These are phyloP conservation scores for Xylaria hypoxylon DNA, from an alignment of 2,329 filamentous ascomycete genomes.

Conservation along the genomic window DNA sequence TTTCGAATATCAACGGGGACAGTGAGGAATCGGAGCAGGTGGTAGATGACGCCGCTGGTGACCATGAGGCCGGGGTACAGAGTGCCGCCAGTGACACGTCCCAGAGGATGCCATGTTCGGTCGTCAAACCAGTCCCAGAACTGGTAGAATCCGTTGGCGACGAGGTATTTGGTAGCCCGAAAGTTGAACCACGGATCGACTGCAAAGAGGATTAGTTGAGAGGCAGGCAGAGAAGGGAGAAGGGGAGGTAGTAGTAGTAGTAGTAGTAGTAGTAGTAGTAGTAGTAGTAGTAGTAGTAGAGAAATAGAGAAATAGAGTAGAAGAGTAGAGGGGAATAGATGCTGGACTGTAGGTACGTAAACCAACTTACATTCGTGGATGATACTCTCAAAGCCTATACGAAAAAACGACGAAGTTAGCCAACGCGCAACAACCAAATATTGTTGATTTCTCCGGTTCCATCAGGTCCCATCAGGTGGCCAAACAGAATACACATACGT, in stretches of 20 bases:
- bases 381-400: slow-evolving; percentile 92
- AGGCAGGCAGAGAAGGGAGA: neutral
- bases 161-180: slow-evolving; percentile 95
- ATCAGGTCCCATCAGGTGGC: slow-evolving; percentile 1
- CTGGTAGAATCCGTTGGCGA: slow-evolving; percentile 96
- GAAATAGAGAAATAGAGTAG: no score
- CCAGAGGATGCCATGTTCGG: slow-evolving; percentile 98
- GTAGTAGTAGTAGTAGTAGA: no score
- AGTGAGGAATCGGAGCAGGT: slow-evolving; percentile 86
- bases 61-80: slow-evolving; percentile 99
- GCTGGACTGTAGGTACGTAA: no score
- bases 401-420: slow-evolving; percentile 19
- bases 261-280: no score
- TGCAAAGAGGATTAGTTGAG: slow-evolving; percentile 55
- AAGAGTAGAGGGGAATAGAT: slow-evolving; percentile 37
- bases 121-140: slow-evolving; percentile 99
- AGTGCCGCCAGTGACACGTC: slow-evolving; percentile 98
- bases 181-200: slow-evolving; percentile 99
- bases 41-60: slow-evolving; percentile 96
- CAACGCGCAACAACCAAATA: slow-evolving; percentile 1
- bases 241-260: slow-evolving; percentile 17
- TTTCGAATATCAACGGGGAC: slow-evolving; percentile 98
- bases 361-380: slow-evolving; percentile 94
- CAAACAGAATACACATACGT: slow-evolving; percentile 67
- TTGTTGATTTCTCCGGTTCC: no score